Conservation (phyloP, 176 grass and related monocot genomes). For the Carex kokanica region DNA sequence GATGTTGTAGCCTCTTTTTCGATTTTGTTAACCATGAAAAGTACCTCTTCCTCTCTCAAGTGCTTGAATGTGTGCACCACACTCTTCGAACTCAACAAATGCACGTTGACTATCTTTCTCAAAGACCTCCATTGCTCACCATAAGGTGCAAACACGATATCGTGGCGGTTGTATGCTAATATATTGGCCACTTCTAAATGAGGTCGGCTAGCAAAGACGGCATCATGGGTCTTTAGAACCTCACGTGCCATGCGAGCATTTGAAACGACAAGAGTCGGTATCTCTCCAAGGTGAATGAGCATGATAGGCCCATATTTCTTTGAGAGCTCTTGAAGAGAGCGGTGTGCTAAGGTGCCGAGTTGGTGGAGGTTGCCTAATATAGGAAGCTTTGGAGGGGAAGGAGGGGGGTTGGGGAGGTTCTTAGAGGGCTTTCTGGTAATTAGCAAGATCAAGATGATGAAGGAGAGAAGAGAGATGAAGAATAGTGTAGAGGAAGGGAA, state of each 20-base stretch:
- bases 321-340: conserved; percentile 33
- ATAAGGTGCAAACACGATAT: conserved; percentile 51
- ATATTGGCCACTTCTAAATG: conserved; percentile 48
- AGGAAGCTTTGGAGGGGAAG: conserved; percentile 33
- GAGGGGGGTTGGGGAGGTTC: conserved; percentile 22
- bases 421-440: neutral
- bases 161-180: conserved; percentile 44
- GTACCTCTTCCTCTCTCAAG: conserved; percentile 22
- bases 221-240: conserved; percentile 57
- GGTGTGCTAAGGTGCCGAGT: conserved; percentile 51
- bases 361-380: conserved; percentile 65
- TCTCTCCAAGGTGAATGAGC: conserved; percentile 50
- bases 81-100: conserved; percentile 14
- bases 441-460: neutral
- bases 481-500: conserved; percentile 10
- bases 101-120: conserved; percentile 12
- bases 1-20: neutral
- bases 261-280: conserved; percentile 48
- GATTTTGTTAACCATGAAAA: conserved; percentile 10
- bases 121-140: conserved; percentile 61
- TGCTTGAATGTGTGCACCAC: conserved; percentile 25
- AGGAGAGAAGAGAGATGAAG: neutral
- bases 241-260: conserved; percentile 45
- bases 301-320: conserved; percentile 24
- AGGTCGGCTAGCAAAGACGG: conserved; percentile 51